Percentiles rank a stretch among this genome's conserved stretches.
These are phyloP conservation scores for Suhomyces bokatorum DNA, from an alignment of 1,139 yeast species.

Conservation along the genomic window DNA sequence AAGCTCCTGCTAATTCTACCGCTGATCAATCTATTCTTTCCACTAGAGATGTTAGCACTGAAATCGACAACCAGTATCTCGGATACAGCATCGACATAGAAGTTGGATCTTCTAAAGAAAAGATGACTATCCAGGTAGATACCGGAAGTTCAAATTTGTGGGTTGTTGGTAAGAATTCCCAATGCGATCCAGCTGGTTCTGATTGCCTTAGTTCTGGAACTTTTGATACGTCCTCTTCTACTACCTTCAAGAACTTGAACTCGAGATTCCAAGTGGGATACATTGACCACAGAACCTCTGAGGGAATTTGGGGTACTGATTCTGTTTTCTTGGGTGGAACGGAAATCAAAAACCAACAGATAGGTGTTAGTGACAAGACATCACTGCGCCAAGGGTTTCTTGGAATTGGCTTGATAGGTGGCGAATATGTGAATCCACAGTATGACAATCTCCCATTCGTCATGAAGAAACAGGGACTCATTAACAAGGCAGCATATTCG, in stretches of 20 bases:
- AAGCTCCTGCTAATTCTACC: too few species aligned
- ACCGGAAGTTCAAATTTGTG: slow-evolving; percentile 28
- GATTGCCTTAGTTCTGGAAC: slow-evolving; percentile 10
- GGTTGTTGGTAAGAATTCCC: slow-evolving; percentile 23
- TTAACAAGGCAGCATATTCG: slow-evolving; percentile 23
- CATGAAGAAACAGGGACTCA: slow-evolving; percentile 24
- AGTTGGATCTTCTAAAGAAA: slow-evolving; percentile 15
- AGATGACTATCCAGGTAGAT: slow-evolving; percentile 17
- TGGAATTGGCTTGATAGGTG: slow-evolving; percentile 39
- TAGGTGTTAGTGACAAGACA: slow-evolving; percentile 23
- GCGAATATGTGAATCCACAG: not conserved
- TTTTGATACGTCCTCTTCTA: slow-evolving; percentile 12
- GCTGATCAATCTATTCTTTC: too few species aligned
- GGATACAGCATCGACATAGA: slow-evolving; percentile 9
- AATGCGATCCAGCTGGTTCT: slow-evolving; percentile 20
- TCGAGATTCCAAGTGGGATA: slow-evolving; percentile 16
- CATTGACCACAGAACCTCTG: slow-evolving; percentile 17
- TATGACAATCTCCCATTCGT: slow-evolving; percentile 23
- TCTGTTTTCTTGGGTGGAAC: slow-evolving; percentile 14
- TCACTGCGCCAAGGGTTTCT: slow-evolving; percentile 19
- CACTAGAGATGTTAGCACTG: not conserved
- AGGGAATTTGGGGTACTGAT: slow-evolving; percentile 22
- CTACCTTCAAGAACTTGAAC: slow-evolving; percentile 8
- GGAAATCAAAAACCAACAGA: slow-evolving; percentile 16
- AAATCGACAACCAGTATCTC: not conserved